Evolutionary conservation across 2,329 filamentous ascomycete genomes (phyloP), one percentile per base, ranked within the genome.

Genomic region (Rhexocercosporidium sp.): DNA sequence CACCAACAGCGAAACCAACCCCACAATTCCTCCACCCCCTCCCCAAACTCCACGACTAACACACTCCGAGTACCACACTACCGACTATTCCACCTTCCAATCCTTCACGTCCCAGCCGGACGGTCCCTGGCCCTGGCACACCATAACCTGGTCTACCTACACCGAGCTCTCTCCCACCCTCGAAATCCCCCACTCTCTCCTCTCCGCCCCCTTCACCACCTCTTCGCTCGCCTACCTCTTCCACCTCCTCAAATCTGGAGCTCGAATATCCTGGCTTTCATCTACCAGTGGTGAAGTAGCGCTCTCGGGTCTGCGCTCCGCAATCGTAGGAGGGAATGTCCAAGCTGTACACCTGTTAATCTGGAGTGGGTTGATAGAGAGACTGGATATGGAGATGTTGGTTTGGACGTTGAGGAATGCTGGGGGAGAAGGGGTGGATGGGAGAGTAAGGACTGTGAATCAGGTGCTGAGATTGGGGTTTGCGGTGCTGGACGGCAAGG

Each of bases 281-380:
- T 75, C 74, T 3, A 77, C 71, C 5, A 71, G 65, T 65, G 75
- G 75, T 12, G 77, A 78, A 70, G 75, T 69, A 14, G 75, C 72
- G n/a, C 54, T 70, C 1, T 44, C 62, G 37, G 75, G 75, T 12
- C 59, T 75, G 14, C 70, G 66, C 29, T 70, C 54, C 3, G 75
- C 75, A 11, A 70, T 77, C 14, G 22, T 22, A 9, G 60, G 53
- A 12, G 69, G 73, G 18, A 67, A 73, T 49, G 65, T 66, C 4
- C 65, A 62, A n/a, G 72, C 71, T 1, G 69, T 74, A 4, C 41
- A 66, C 37, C 64, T 77, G 1, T 46, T 77, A 16, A 20, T 59
- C 8, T 69, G 67, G 70, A 63, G 67, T 18, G 73, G 73, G 0
- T 47, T 75, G 4, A 3, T 6, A 5, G 29, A 66, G 6, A 68